Conservation (phyloP, 345 rosid species). For the Eucalyptus erythrocorys region DNA sequence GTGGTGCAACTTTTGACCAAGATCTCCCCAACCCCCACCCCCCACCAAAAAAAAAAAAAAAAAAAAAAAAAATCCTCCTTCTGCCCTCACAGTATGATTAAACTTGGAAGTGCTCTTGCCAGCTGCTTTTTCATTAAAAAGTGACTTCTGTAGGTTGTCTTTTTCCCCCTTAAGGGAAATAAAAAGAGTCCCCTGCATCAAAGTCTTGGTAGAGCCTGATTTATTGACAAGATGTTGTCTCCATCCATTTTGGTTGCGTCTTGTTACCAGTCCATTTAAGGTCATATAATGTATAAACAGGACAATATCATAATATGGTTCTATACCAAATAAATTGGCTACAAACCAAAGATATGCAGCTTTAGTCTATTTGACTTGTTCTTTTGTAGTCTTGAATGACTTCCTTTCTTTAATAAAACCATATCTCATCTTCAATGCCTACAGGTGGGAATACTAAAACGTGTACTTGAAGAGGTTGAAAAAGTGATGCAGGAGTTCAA, state of each 20-base stretch:
- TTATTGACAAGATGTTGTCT: not conserved
- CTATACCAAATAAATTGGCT: not conserved
- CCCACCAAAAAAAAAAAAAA: too few species aligned
- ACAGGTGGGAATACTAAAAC: conserved; percentile 93
- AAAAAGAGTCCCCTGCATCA: not conserved
- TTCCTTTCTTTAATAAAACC: not conserved
- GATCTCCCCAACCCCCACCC: not conserved
- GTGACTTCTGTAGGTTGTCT: not conserved
- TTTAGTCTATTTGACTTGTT: not conserved
- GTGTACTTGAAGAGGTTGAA: conserved; percentile 98
- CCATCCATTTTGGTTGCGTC: not conserved
- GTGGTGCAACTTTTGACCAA: not conserved
- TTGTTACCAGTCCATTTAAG: not conserved
- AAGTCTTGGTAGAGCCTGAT: not conserved
- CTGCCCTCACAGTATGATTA: not conserved
- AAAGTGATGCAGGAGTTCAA: conserved; percentile 95
- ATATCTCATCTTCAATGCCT: not conserved
- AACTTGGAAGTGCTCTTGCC: not conserved
- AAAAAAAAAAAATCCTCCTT: not conserved
- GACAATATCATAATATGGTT: not conserved
- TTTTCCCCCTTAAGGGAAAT: not conserved
- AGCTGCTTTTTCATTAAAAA: not conserved
- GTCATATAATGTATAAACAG: not conserved
- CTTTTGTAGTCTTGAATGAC: not conserved
- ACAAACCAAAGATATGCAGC: not conserved